Evolutionary conservation across 1,284 basidiomycete species (phyloP).

Genomic region (Cronartium quercuum): DNA sequence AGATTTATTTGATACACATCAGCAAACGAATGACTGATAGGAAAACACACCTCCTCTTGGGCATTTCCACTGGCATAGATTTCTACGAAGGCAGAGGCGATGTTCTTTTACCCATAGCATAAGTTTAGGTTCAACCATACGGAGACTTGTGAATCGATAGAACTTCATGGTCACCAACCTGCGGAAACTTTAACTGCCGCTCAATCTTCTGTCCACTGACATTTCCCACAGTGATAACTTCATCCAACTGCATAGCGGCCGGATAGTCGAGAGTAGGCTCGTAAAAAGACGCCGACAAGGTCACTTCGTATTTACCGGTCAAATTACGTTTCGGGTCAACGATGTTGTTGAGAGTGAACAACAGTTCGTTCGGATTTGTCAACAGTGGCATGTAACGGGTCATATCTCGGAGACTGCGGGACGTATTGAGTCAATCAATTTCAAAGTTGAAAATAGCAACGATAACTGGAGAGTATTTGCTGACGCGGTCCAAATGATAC

Average conservation of each 20-base stretch:
- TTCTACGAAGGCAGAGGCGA: constrained; percentile 23
- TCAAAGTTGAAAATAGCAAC: background rate
- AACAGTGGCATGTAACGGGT: constrained; percentile 32
- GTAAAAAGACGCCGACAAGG: constrained; percentile 29
- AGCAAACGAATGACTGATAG: background rate
- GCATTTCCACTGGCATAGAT: constrained; percentile 26
- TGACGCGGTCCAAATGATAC: constrained; percentile 37
- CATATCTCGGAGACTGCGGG: constrained; percentile 16
- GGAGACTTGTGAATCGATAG: background rate
- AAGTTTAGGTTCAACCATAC: background rate
- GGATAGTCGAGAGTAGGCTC: constrained; percentile 5
- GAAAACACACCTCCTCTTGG: constrained; percentile 23
- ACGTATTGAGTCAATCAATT: background rate
- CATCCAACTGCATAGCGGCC: constrained; percentile 3
- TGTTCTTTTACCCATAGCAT: constrained; percentile 3
- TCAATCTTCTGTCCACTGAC: constrained; percentile 8
- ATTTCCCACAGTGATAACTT: constrained; percentile 8
- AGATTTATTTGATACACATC: background rate
- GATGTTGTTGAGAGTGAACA: constrained; percentile 13
- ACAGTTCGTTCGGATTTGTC: background rate
- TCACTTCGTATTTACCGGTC: constrained; percentile 25
- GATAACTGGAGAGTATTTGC: background rate
- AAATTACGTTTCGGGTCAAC: constrained; percentile 6
- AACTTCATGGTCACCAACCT: background rate
- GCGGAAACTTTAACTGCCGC: constrained; percentile 4